These are phyloP conservation scores for Cyberlindnera americana DNA, from an alignment of 805 yeast genomes.

Conservation along the genomic window DNA sequence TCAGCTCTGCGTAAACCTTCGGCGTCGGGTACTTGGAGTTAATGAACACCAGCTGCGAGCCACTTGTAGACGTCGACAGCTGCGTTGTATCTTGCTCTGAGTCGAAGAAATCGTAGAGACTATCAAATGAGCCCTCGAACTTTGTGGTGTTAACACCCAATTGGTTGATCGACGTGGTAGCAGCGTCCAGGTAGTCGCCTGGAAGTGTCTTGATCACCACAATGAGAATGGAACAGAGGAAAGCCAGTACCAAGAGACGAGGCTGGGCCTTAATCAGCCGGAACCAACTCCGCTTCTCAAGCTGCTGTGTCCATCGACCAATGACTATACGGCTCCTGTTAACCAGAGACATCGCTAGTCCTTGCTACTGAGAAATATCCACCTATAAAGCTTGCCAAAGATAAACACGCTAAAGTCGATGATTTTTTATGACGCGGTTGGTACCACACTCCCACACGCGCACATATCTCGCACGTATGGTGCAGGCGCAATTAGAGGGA, in stretches of 20 bases:
- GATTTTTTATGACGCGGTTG: neutral
- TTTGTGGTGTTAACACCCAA: slow-evolving; percentile 2
- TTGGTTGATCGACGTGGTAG: neutral
- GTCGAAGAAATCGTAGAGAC: slow-evolving; percentile 4
- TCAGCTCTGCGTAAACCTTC: slow-evolving; percentile 18
- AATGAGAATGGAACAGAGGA: neutral
- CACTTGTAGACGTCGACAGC: neutral
- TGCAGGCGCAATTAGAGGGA: too few relatives aligned
- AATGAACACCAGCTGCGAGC: slow-evolving; percentile 16
- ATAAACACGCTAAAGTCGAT: neutral
- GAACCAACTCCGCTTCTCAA: slow-evolving; percentile 2
- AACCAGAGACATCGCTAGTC: neutral
- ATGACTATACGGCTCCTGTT: neutral
- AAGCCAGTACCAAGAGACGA: slow-evolving; percentile 1
- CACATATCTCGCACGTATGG: too few relatives aligned
- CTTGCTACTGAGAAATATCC: too few relatives aligned
- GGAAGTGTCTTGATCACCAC: neutral
- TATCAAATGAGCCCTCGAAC: neutral
- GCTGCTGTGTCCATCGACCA: neutral
- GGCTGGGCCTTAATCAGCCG: slow-evolving; percentile 2
- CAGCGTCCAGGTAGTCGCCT: neutral
- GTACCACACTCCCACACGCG: neutral
- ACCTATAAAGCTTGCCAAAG: neutral
- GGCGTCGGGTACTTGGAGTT: slow-evolving; percentile 23
- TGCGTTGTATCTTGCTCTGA: slow-evolving; percentile 1